Percentiles rank a stretch among this genome's conserved stretches.
Conservation (phyloP, 2,329 filamentous ascomycete genomes). For the Cytospora piceicola region DNA sequence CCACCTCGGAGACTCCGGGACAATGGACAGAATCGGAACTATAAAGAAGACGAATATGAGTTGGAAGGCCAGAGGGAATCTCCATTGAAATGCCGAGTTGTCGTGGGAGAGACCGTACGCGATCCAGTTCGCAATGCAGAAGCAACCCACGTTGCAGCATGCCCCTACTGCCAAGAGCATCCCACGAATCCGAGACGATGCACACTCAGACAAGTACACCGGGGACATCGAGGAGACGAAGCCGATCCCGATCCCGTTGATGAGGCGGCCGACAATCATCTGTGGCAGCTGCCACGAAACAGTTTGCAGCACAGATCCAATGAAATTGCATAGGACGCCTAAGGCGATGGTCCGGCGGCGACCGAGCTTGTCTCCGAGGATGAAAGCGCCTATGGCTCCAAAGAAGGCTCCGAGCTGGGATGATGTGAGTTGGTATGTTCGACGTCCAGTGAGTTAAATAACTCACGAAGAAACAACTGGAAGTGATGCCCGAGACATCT, state of each 20-base stretch:
- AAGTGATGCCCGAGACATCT: constrained; percentile 49
- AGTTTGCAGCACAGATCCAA: constrained; percentile 43
- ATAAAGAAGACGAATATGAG: constrained; percentile 41
- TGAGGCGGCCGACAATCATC: constrained; percentile 46
- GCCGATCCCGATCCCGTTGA: constrained; percentile 46
- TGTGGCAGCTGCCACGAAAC: constrained; percentile 44
- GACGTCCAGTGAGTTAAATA: neutral
- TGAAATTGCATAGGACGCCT: constrained; percentile 40
- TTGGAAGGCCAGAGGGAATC: constrained; percentile 38
- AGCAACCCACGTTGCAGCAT: constrained; percentile 46
- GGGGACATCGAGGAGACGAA: constrained; percentile 43
- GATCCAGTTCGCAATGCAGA: constrained; percentile 53
- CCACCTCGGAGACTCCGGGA: constrained; percentile 57
- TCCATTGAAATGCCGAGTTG: constrained; percentile 36
- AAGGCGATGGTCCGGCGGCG: constrained; percentile 40
- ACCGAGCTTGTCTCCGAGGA: constrained; percentile 41
- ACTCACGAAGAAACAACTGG: constrained; percentile 46
- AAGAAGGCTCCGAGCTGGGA: constrained; percentile 41
- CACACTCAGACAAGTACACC: constrained; percentile 42
- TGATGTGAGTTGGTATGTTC: neutral
- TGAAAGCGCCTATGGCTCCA: constrained; percentile 39
- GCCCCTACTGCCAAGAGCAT: constrained; percentile 51
- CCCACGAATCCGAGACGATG: constrained; percentile 43
- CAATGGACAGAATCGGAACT: constrained; percentile 37
- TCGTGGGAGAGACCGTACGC: constrained; percentile 39